Percentiles rank a stretch among this genome's conserved stretches.
phyloP scores from a whole-genome alignment of 208 protist species.

The Leishmania martiniquensis region DNA sequence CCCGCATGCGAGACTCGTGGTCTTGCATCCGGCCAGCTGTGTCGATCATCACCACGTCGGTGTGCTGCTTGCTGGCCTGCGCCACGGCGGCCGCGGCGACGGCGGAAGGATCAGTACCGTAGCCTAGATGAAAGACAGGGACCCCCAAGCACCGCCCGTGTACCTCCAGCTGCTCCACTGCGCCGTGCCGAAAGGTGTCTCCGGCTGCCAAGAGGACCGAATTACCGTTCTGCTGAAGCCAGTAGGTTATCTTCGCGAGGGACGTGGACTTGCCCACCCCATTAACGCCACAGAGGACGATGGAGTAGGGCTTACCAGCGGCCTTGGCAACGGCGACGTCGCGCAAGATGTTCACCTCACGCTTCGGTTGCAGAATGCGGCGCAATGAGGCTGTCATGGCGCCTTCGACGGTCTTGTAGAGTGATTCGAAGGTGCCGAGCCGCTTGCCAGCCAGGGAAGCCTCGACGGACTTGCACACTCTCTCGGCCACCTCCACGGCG shows the following conservation, averaged over 20 bases:
- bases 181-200: conserved; percentile 99
- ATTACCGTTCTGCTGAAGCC: conserved; percentile 94
- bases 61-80: conserved; percentile 80
- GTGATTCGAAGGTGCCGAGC: conserved; percentile 91
- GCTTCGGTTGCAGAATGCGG: conserved; percentile 97
- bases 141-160: conserved; percentile 95
- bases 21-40: conserved; percentile 99
- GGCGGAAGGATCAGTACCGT: conserved; percentile 96
- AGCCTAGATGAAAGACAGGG: conserved; percentile 96
- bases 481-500: conserved; percentile 95
- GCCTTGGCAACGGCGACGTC: conserved; percentile 79
- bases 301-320: conserved; percentile 93
- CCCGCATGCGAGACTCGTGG: conserved; percentile 99
- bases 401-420: conserved; percentile 78
- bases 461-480: conserved; percentile 95
- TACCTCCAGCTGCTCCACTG: conserved; percentile 99
- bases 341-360: conserved; percentile 96
- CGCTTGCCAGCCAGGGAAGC: conserved; percentile 92
- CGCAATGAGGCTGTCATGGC: conserved; percentile 92
- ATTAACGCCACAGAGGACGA: conserved; percentile 99
- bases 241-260: conserved; percentile 98
- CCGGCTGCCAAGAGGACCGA: conserved; percentile 98
- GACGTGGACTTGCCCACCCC: conserved; percentile 99
- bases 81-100: conserved; percentile 95
- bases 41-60: conserved; percentile 99